Conservation (phyloP, 768 basidiomycete species). For the Podaxis sp. region DNA sequence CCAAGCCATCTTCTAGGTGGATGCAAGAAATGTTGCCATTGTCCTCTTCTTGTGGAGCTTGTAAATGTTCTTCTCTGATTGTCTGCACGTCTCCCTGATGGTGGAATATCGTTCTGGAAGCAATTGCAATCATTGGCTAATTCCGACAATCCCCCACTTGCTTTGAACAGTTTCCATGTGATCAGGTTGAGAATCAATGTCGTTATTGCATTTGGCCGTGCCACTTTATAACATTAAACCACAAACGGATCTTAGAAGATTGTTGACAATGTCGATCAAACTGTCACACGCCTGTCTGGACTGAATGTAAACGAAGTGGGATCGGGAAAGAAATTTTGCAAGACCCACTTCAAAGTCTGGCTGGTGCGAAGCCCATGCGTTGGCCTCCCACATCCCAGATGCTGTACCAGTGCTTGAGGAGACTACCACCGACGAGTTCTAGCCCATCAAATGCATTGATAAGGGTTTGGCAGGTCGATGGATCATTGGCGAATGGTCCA, state of each 20-base stretch:
- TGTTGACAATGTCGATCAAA: not conserved
- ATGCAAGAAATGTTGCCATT: constrained; percentile 6
- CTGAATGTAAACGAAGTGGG: not conserved
- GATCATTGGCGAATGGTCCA: constrained; percentile 52
- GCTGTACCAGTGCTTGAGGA: constrained; percentile 61
- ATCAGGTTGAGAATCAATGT: not conserved
- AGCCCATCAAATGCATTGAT: constrained; percentile 59
- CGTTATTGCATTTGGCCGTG: not conserved
- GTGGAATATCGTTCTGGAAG: constrained; percentile 11
- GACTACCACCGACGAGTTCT: constrained; percentile 51
- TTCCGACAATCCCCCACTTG: constrained; percentile 2
- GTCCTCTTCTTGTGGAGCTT: not conserved
- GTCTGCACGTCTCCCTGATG: not conserved
- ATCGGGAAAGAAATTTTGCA: not conserved
- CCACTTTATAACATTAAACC: constrained; percentile 3
- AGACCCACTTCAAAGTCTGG: constrained; percentile 25
- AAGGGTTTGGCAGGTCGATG: constrained; percentile 52
- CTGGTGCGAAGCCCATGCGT: constrained; percentile 54
- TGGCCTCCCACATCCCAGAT: constrained; percentile 54
- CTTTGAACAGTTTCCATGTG: constrained; percentile 1
- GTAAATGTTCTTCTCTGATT: not conserved
- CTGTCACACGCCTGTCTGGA: constrained; percentile 3
- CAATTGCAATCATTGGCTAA: not conserved
- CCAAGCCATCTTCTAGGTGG: not conserved
- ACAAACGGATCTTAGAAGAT: constrained; percentile 4